A percentile compares a stretch with the other conserved stretches of the same genome.
Evolutionary conservation across 495 filamentous ascomycete species (phyloP).

Genomic region (Neurospora hispaniola): DNA sequence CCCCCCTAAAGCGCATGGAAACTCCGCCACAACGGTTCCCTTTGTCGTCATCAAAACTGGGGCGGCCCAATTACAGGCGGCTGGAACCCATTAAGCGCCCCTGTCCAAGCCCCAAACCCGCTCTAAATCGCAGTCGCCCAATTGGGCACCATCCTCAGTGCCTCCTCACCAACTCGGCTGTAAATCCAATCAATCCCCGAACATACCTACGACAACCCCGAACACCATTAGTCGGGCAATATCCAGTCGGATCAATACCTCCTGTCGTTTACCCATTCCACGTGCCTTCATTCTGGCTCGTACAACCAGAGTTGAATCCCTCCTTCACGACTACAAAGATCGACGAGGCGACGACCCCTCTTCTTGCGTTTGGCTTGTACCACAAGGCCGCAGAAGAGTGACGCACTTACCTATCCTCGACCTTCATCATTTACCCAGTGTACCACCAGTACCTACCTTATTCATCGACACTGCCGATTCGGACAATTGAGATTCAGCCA

Average conservation of each 20-base stretch:
- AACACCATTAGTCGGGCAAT: no score
- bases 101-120: neutral
- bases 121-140: neutral
- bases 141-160: neutral
- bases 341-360: neutral
- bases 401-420: neutral
- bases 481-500: no score
- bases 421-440: no score
- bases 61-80: neutral
- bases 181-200: no score
- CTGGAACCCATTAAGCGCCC: neutral
- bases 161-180: neutral
- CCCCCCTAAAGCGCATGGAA: no score
- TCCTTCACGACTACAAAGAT: neutral
- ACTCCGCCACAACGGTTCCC: neutral
- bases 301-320: neutral
- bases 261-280: neutral
- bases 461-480: no score
- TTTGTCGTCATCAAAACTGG: neutral
- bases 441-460: no score
- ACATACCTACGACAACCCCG: no score
- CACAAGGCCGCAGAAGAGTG: neutral
- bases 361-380: neutral
- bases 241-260: neutral
- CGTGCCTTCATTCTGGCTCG: neutral